Evolutionary conservation across 495 filamentous ascomycete species (phyloP).

Genomic region (Aspergillus cavernicola): DNA sequence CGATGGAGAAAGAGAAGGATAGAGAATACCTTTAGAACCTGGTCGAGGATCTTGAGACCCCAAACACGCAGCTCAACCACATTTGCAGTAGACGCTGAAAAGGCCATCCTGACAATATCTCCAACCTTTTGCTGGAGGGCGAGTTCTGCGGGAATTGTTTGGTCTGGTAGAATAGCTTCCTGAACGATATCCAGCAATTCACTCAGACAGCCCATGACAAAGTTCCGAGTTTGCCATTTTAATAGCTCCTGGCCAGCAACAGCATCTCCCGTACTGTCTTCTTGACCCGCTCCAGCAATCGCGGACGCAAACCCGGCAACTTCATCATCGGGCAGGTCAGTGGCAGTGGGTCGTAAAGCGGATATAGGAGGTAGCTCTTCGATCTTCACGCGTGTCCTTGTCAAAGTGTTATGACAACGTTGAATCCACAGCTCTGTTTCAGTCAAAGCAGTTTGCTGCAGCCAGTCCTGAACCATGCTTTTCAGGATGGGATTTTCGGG

Average conservation of each 20-base stretch:
- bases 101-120: constrained; percentile 95
- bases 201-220: constrained; percentile 87
- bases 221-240: constrained; percentile 93
- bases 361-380: constrained; percentile 46
- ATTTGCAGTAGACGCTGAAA: constrained; percentile 91
- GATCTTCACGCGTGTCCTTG: constrained; percentile 69
- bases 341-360: constrained; percentile 47
- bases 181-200: constrained; percentile 73
- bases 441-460: constrained; percentile 76
- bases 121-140: constrained; percentile 80
- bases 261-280: constrained; percentile 56
- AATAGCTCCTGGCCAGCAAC: constrained; percentile 78
- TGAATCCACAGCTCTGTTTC: constrained; percentile 81
- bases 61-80: constrained; percentile 85
- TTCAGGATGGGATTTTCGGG: constrained; percentile 72
- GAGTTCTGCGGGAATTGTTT: constrained; percentile 64
- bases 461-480: constrained; percentile 85
- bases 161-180: constrained; percentile 66
- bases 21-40: constrained; percentile 64
- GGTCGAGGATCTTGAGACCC: constrained; percentile 89
- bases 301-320: constrained; percentile 88
- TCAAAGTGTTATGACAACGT: constrained; percentile 82
- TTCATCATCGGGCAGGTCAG: constrained; percentile 91
- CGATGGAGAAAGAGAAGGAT: background rate
- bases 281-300: constrained; percentile 56